A percentile compares a stretch with the other conserved stretches of the same genome.
These are phyloP conservation scores for Globisporangium parvum DNA, from an alignment of 352 stramenopile genomes.

Conservation along the genomic window DNA sequence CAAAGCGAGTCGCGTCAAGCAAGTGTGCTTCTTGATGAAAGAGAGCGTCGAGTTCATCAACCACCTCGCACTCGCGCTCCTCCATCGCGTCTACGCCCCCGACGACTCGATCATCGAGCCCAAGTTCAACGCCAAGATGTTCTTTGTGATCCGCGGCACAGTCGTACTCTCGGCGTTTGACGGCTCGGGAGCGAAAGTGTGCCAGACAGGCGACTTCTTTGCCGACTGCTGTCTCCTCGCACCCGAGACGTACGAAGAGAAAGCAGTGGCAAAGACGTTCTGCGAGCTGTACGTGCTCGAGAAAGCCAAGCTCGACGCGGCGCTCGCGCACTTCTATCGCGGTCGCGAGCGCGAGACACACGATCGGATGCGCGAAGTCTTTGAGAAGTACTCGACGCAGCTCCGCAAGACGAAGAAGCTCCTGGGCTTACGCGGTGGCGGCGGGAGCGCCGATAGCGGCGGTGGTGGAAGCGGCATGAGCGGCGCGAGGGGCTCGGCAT, in stretches of 20 bases:
- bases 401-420: constrained; percentile 75
- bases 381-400: constrained; percentile 56
- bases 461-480: neutral
- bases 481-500: constrained; percentile 6
- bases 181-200: constrained; percentile 40
- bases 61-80: constrained; percentile 36
- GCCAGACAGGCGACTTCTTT: constrained; percentile 62
- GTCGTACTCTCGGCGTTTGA: constrained; percentile 49
- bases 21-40: constrained; percentile 65
- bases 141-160: constrained; percentile 58
- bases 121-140: constrained; percentile 73
- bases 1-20: constrained; percentile 54
- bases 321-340: constrained; percentile 46
- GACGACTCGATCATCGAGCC: constrained; percentile 58
- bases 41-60: constrained; percentile 74
- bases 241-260: constrained; percentile 61
- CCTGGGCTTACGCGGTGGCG: constrained; percentile 37
- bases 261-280: constrained; percentile 68
- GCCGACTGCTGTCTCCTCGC: constrained; percentile 51
- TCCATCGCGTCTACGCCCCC: constrained; percentile 50
- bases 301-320: constrained; percentile 53
- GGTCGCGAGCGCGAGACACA: constrained; percentile 21
- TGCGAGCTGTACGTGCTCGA: constrained; percentile 77
- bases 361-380: constrained; percentile 31
- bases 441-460: constrained; percentile 14